Evolutionary conservation across 2,329 filamentous ascomycete species (phyloP), one percentile per base, ranked within the genome.

Genomic region (Cryphonectria japonica): DNA sequence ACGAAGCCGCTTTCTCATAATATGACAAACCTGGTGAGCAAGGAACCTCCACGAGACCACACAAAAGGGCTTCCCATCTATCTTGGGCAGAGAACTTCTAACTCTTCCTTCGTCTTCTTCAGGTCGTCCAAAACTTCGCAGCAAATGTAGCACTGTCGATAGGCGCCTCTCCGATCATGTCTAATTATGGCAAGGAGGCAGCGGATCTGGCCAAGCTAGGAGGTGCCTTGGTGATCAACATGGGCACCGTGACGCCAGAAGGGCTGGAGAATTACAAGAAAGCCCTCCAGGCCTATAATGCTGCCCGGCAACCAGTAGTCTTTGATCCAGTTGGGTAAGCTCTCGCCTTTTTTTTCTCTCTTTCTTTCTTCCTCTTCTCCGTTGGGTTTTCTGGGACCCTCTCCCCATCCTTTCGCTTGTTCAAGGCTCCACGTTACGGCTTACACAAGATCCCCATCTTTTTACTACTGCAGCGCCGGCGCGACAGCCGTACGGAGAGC

Each of bases 161-260:
- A 67, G 95, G 95, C 50, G 92, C 93, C 16, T 96, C 92, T 29
- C 95, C 95, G 54, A 98, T 98, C 80, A 98, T 98, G 95, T 91
- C 94, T 9, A 95, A 93, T 79, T 93, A 95, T 76, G 93, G 91
- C 37, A 88, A 90, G 66, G 95, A 98, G 84, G 94, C 94, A 0
- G 79, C 82, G 9, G 95, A 98, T 77, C 86, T 98, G n/a, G 90
- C 92, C 16, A 86, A 85, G 41, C 86, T 97, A 0, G 91, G 91
- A 52, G 94, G 93, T 14, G 89, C 91, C 0, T 87, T 98, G 1
- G 92, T 98, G 62, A 87, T 98, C 78, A 98, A 98, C 82, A 98
- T 98, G 94, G 95, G 95, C 39, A 97, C 94, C 0, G 90, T 95
- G 8, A 96, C 93, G 0, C 89, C 91, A 0, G 92, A 94, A 6